Conservation (phyloP, 441 rosid species). For the Rhodomyrtus psidioides region DNA sequence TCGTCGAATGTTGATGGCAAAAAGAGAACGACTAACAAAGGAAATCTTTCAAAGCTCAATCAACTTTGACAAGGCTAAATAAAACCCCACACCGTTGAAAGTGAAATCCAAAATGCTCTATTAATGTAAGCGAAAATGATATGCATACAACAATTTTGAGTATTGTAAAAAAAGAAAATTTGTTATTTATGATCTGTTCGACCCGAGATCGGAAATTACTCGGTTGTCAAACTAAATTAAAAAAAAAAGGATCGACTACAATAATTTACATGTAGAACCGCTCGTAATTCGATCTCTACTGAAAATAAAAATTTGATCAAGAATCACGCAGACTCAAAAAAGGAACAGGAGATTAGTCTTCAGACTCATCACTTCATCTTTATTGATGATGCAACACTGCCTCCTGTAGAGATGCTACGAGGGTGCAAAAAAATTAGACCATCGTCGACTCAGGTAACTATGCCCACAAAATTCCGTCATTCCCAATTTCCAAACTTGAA, state of each 20-base stretch:
- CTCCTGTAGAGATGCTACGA: neutral
- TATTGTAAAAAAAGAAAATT: neutral
- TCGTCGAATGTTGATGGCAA: no score
- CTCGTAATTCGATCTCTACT: neutral
- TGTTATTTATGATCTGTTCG: neutral
- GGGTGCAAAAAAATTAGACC: neutral
- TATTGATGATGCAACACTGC: neutral
- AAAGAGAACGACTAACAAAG: no score
- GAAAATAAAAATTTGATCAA: neutral
- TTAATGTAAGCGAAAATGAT: no score
- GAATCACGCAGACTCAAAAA: neutral
- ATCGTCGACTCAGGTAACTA: slow-evolving; percentile 8
- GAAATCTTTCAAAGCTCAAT: no score
- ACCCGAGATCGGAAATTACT: neutral
- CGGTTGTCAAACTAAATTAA: neutral
- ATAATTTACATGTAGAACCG: neutral
- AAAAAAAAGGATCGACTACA: neutral
- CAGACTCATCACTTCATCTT: neutral
- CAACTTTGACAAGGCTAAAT: no score
- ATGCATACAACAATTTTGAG: no score
- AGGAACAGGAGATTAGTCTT: neutral
- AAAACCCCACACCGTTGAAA: no score
- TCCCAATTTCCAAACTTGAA: slow-evolving; percentile 65
- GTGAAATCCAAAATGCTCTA: no score
- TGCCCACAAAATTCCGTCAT: slow-evolving; percentile 85